Base-by-base conservation (phyloP, 805 yeast species). In the Grigorovia transvaalensis region DNA sequence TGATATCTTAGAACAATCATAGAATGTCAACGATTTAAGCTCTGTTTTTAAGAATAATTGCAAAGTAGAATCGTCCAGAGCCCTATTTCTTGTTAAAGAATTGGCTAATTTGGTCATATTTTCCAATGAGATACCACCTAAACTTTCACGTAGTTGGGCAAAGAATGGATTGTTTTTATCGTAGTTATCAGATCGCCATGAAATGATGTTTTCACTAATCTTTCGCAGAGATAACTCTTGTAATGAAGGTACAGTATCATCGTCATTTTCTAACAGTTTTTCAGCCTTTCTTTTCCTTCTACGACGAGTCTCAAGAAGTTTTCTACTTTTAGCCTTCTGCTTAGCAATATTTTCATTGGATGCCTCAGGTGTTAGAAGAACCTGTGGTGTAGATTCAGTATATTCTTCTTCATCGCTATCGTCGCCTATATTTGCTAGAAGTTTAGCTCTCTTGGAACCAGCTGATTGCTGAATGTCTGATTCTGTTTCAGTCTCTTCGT, bases 1-100 rank as follows among this genome's bases (percentile, higher is more conserved):
- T 23, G 80, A 78, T 17, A 93, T 74, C 48, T 80, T 81, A 0
- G 96, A 88, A 65, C 99, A 93, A 68, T 93, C 99, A 89, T 96
- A 88, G 56, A 93, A 81, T 55, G 85, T 85, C 30, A 93, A 68
- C 3, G 69, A 65, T 51, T 68, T 76, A 48, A 81, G 64, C 15
- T 76, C 73, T 0, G 88, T 76, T 47, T 81, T 80, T 50, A 93
- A 69, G 62, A 93, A 91, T 47, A 93, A 71, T 46, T 81, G 71
- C 63, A 90, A 66, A 0, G 97, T 89, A 17, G 76, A 71, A 56
- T 84, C 81, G 60, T 84, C 79, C 47, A 93, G 71, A 0, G 93
- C 84, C 50, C 99, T 70, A 67, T 90, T 93, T 53, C 86, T 81
- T 20, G 93, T 81, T 33, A 93, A 66, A 53, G 95, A 89, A 50